A percentile compares a stretch with the other conserved stretches of the same genome.
phyloP scores from a whole-genome alignment of 2,329 filamentous ascomycete species.

The Botrytis hyacinthi region DNA sequence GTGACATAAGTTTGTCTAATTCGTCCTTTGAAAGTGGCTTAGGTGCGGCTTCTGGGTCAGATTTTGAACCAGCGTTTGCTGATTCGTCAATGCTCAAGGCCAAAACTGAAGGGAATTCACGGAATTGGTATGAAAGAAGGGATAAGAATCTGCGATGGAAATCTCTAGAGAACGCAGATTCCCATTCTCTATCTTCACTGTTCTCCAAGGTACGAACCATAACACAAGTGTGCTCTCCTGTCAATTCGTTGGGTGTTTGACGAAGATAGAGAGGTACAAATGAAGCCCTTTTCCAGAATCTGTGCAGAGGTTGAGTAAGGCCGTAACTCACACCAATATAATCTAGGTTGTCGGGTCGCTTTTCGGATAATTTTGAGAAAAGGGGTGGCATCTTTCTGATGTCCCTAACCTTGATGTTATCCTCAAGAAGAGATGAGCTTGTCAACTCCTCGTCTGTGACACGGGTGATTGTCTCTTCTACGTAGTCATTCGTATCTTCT shows the following conservation, averaged over 20 bases:
- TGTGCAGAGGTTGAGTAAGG: constrained; percentile 80
- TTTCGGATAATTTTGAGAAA: constrained; percentile 83
- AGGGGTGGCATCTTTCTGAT: constrained; percentile 90
- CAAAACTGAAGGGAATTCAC: constrained; percentile 71
- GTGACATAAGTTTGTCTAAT: constrained; percentile 75
- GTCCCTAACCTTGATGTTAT: constrained; percentile 87
- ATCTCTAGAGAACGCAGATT: constrained; percentile 85
- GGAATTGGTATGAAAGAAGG: constrained; percentile 90
- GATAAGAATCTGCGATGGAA: constrained; percentile 93
- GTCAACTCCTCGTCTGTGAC: constrained; percentile 81
- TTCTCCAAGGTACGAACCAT: constrained; percentile 82
- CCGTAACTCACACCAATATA: constrained; percentile 96
- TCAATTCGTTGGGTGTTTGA: constrained; percentile 93
- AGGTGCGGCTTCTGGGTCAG: constrained; percentile 56
- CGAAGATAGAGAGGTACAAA: constrained; percentile 91
- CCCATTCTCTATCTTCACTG: constrained; percentile 73
- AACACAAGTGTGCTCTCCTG: constrained; percentile 95
- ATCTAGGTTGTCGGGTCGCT: constrained; percentile 75
- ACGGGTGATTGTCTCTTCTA: constrained; percentile 65
- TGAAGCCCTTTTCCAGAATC: constrained; percentile 89
- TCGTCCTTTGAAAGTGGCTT: constrained; percentile 67
- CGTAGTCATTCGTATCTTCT: constrained; percentile 59
- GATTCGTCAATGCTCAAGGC: constrained; percentile 88
- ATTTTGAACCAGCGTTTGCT: constrained; percentile 67
- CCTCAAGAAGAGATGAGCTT: constrained; percentile 71